Evolutionary conservation across 192 early-diverging fungal genomes (phyloP).

Genomic region (Coemansia sp.): DNA sequence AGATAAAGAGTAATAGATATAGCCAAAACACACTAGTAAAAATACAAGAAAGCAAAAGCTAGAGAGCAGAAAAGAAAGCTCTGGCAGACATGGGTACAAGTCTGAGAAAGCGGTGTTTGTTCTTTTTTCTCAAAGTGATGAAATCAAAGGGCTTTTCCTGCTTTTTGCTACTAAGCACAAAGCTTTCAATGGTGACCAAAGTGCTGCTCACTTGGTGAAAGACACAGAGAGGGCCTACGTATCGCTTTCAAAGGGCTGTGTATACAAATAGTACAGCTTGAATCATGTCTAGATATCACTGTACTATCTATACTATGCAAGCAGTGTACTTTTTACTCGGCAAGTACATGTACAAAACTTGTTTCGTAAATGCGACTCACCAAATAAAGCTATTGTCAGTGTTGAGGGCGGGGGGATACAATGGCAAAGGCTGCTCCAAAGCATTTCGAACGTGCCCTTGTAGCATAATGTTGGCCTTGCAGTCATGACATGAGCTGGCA

Average conservation of each 20-base stretch:
- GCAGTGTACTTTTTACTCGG: not conserved
- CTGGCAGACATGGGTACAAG: not conserved
- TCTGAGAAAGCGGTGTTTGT: not conserved
- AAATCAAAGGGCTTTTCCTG: not conserved
- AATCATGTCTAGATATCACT: not conserved
- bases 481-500: not conserved
- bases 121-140: not conserved
- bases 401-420: not conserved
- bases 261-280: not conserved
- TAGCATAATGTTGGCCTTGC: not conserved
- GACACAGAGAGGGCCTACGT: not conserved
- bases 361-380: not conserved
- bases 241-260: not conserved
- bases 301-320: not conserved
- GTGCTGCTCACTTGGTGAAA: not conserved
- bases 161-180: not conserved
- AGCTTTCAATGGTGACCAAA: not conserved
- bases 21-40: not conserved
- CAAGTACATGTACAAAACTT: not conserved
- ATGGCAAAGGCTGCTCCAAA: not conserved
- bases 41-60: not conserved
- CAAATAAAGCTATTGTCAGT: not conserved
- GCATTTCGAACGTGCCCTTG: not conserved
- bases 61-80: not conserved
- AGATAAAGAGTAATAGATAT: not conserved